A percentile compares a stretch with the other conserved stretches of the same genome.
Conservation (phyloP, 2,329 filamentous ascomycete species). For the Epichloe amarillans region DNA sequence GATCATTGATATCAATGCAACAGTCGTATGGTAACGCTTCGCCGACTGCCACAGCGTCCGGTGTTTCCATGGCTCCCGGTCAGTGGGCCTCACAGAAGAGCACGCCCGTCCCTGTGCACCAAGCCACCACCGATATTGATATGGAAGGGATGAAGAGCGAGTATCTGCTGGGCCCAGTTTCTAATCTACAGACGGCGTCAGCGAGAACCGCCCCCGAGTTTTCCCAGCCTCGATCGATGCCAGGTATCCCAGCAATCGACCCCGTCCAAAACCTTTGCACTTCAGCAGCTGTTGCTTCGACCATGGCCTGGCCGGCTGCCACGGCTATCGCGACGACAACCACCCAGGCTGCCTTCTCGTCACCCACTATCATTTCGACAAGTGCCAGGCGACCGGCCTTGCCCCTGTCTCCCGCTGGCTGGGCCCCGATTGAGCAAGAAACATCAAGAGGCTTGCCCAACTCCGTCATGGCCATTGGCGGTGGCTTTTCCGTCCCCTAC, state of each 20-base stretch:
- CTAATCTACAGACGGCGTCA: slow-evolving; percentile 9
- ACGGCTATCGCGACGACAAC: slow-evolving; percentile 31
- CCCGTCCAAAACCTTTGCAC: slow-evolving; percentile 10
- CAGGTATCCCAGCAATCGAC: slow-evolving; percentile 12
- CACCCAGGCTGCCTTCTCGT: slow-evolving; percentile 35
- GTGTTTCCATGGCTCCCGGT: slow-evolving; percentile 7
- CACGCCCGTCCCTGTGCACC: slow-evolving; percentile 4
- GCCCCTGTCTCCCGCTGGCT: slow-evolving; percentile 15
- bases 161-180: slow-evolving; percentile 12
- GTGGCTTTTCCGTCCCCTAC: slow-evolving; percentile 17
- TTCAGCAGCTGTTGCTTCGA: slow-evolving; percentile 10
- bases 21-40: slow-evolving; percentile 5
- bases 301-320: slow-evolving; percentile 20
- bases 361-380: slow-evolving; percentile 15
- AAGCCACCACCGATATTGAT: slow-evolving; percentile 10
- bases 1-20: slow-evolving; percentile 6
- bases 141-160: slow-evolving; percentile 10
- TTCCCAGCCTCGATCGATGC: slow-evolving; percentile 12
- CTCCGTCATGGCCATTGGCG: slow-evolving; percentile 10
- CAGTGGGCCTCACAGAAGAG: slow-evolving; percentile 12
- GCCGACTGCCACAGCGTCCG: slow-evolving; percentile 5
- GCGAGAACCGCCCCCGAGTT: slow-evolving; percentile 10
- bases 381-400: slow-evolving; percentile 19
- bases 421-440: slow-evolving; percentile 19
- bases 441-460: slow-evolving; percentile 9